Base-by-base conservation (phyloP, 768 basidiomycete species). In the Pilatotrama ljubarskyi region DNA sequence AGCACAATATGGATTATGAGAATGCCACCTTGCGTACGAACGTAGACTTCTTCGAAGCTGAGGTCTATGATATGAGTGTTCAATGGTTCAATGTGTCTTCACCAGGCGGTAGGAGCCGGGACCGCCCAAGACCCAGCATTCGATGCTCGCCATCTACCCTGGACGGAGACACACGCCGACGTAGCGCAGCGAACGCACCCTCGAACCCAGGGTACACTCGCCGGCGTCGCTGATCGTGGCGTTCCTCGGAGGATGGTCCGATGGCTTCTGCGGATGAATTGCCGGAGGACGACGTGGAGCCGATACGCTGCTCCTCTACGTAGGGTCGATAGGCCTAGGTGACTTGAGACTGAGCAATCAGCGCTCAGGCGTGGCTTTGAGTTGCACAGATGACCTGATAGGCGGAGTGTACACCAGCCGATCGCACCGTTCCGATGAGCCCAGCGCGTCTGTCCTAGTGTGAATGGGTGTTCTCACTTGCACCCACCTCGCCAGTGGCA, bases 191-290 rank as follows among this genome's bases (percentile, higher is more conserved):
- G 15, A 15, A 15, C 9, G 37, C 36, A 42, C 55, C 55, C 55
- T 57, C n/a, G 47, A 49, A 57, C 48, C n/a, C 47, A 42, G 38
- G 44, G 40, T 25, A 42, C n/a, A 22, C 24, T 17, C 48, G 2
- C 36, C 38, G 40, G 49, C 47, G 55, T 47, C n/a, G 55, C 49
- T 57, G 47, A 26, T 46, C 44, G 36, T 44, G 26, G 47, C 25
- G 25, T 41, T 49, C 47, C n/a, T 41, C 55, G 47, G 47, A 41
- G 20, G 25, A 25, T 49, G 26, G 38, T 42, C 47, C 55, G 38
- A 22, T n/a, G 38, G 38, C 25, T 29, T 42, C 25, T 57, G 55
- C 47, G 47, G 36, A 24, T 13, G 36, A 37, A 25, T n/a, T 26
- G 38, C 38, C 38, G 38, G n/a, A n/a, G 48, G 48, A 20, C 10